These are phyloP conservation scores for Earliella scabrosa DNA, from an alignment of 1,284 basidiomycete species.

Conservation along the genomic window DNA sequence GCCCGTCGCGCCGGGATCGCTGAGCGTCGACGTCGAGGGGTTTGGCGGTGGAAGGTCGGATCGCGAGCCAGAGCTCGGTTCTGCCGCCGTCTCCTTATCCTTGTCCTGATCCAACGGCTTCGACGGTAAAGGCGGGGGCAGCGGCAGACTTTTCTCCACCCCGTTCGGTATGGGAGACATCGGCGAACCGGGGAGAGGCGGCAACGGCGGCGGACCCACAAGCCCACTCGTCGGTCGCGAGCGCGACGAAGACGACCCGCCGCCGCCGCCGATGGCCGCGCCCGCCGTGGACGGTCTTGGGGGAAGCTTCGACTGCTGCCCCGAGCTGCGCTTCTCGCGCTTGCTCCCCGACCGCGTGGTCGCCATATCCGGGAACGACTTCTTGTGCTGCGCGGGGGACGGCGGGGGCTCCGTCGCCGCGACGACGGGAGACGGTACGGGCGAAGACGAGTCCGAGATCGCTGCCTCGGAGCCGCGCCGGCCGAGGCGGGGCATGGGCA, in stretches of 20 bases:
- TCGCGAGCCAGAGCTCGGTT: too few relatives aligned
- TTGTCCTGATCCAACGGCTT: not conserved
- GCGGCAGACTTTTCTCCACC: not conserved
- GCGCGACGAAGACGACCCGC: not conserved
- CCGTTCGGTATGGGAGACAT: slow-evolving; percentile 1
- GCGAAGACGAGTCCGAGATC: slow-evolving; percentile 5
- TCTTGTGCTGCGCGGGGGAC: slow-evolving; percentile 26
- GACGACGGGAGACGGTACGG: slow-evolving; percentile 9
- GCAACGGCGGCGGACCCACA: slow-evolving; percentile 22
- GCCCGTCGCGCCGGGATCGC: not conserved
- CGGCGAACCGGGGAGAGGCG: slow-evolving; percentile 28
- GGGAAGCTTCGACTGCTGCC: slow-evolving; percentile 16
- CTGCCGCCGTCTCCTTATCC: slow-evolving; percentile 7
- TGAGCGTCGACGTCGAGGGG: not conserved
- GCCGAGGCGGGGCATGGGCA: slow-evolving; percentile 7
- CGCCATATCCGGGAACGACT: slow-evolving; percentile 30
- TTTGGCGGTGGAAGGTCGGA: not conserved
- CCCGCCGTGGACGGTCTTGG: slow-evolving; percentile 33
- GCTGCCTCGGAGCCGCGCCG: slow-evolving; percentile 26
- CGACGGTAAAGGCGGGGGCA: not conserved
- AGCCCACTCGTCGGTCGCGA: slow-evolving; percentile 20
- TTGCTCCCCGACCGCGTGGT: slow-evolving; percentile 16
- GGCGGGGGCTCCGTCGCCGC: slow-evolving; percentile 3
- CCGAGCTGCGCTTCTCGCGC: slow-evolving; percentile 17
- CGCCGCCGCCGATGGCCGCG: slow-evolving; percentile 20